phyloP scores from a whole-genome alignment of 148 eudicot species.

The Rhododendron simsii region DNA sequence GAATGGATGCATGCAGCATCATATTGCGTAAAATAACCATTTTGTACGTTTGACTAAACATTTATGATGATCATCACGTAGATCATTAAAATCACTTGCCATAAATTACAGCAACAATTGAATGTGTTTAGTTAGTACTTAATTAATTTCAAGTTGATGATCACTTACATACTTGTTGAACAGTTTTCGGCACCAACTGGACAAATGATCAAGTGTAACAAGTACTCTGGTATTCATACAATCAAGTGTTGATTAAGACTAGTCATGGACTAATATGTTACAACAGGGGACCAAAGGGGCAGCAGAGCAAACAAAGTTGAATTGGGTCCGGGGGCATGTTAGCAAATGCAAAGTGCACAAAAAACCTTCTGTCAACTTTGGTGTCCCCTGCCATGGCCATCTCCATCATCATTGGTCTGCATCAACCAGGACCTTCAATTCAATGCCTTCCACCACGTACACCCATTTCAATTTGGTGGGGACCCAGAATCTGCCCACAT shows the following conservation, averaged over 20 bases:
- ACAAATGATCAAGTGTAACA: not conserved
- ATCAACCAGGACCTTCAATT: slow-evolving; percentile 2
- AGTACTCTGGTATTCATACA: not conserved
- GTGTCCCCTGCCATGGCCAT: not conserved
- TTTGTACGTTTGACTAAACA: not conserved
- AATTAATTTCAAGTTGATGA: not conserved
- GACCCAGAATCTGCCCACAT: not conserved
- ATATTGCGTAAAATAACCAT: no score
- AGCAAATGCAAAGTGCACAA: not conserved
- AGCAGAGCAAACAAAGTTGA: not conserved
- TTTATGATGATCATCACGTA: not conserved
- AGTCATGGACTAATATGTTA: not conserved
- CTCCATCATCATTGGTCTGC: slow-evolving; percentile 8
- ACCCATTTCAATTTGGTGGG: not conserved
- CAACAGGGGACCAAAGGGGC: not conserved
- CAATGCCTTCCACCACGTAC: not conserved
- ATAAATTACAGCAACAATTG: not conserved
- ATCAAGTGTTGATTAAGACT: slow-evolving; percentile 3
- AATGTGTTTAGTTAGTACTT: not conserved
- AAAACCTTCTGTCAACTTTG: not conserved
- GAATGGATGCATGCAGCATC: not conserved
- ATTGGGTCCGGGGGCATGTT: not conserved
- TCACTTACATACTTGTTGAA: not conserved
- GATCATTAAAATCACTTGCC: not conserved
- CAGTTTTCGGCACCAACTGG: not conserved